Conservation (phyloP, 2,329 filamentous ascomycete genomes). For the Colletotrichum sp. region DNA sequence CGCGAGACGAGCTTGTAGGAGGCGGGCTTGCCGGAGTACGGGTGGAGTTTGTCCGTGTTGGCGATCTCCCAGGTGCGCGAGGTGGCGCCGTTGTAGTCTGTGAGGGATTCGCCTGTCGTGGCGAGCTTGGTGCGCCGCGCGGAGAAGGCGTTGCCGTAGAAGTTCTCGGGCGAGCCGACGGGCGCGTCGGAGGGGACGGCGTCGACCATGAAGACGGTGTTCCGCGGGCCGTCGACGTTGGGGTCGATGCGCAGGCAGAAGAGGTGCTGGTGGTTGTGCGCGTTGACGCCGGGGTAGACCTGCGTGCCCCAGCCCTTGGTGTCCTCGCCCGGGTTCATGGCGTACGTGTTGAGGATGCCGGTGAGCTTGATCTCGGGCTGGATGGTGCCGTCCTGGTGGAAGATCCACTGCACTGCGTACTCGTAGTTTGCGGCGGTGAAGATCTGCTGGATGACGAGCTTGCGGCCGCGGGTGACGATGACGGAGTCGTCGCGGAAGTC, state of each 20-base stretch:
- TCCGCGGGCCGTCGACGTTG: constrained; percentile 84
- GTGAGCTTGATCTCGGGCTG: constrained; percentile 93
- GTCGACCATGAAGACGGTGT: constrained; percentile 86
- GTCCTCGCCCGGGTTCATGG: constrained; percentile 80
- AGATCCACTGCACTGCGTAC: constrained; percentile 79
- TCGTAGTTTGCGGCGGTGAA: constrained; percentile 98
- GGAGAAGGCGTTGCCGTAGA: constrained; percentile 89
- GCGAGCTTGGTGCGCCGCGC: constrained; percentile 81
- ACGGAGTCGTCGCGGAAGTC: constrained; percentile 91
- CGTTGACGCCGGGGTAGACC: constrained; percentile 88
- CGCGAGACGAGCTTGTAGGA: constrained; percentile 90
- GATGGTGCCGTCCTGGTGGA: constrained; percentile 90
- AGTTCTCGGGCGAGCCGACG: constrained; percentile 82
- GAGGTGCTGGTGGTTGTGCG: constrained; percentile 94
- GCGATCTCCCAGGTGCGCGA: constrained; percentile 89
- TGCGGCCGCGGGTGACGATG: constrained; percentile 84
- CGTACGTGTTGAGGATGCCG: constrained; percentile 91
- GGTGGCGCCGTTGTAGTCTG: constrained; percentile 82
- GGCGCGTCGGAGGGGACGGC: constrained; percentile 73
- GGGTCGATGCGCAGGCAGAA: constrained; percentile 90
- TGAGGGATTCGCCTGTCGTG: constrained; percentile 71
- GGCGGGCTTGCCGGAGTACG: constrained; percentile 83
- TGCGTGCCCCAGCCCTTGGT: constrained; percentile 89
- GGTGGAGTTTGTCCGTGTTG: constrained; percentile 84
- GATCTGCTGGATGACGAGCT: constrained; percentile 87